These are phyloP conservation scores for Evernia prunastri DNA, from an alignment of 495 filamentous ascomycete genomes.

Conservation along the genomic window DNA sequence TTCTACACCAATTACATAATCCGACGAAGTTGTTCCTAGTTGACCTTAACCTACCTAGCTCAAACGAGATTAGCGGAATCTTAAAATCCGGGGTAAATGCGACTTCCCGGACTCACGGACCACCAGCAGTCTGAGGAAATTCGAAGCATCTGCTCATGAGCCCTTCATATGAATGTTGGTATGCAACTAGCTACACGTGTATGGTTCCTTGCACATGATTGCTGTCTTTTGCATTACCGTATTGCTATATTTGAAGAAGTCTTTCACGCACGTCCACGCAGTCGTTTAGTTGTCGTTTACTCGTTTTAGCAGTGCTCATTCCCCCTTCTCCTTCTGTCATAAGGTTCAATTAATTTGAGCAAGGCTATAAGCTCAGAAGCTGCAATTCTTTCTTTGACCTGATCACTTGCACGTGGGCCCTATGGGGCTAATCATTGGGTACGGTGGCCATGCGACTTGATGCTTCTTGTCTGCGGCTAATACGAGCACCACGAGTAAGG, in stretches of 20 bases:
- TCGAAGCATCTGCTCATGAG: no score
- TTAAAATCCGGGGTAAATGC: background rate
- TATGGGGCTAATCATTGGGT: slow-evolving; percentile 11
- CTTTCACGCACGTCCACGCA: no score
- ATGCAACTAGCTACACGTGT: background rate
- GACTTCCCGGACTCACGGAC: background rate
- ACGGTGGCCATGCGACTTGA: background rate
- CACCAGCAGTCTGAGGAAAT: no score
- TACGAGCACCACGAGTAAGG: no score
- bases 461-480: slow-evolving; percentile 13
- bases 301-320: background rate
- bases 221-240: no score
- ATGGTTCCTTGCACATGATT: no score
- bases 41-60: background rate
- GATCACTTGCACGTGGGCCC: slow-evolving; percentile 15
- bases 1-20: background rate
- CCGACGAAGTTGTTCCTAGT: background rate
- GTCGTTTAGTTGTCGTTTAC: no score
- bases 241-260: background rate
- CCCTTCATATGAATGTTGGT: background rate
- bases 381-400: slow-evolving; percentile 5
- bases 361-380: no score
- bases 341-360: background rate
- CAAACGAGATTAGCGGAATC: background rate
- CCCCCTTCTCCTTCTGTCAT: background rate